These are phyloP conservation scores for Miscanthus lutarioriparius DNA, from an alignment of 176 grass and related monocot genomes.

Conservation along the genomic window DNA sequence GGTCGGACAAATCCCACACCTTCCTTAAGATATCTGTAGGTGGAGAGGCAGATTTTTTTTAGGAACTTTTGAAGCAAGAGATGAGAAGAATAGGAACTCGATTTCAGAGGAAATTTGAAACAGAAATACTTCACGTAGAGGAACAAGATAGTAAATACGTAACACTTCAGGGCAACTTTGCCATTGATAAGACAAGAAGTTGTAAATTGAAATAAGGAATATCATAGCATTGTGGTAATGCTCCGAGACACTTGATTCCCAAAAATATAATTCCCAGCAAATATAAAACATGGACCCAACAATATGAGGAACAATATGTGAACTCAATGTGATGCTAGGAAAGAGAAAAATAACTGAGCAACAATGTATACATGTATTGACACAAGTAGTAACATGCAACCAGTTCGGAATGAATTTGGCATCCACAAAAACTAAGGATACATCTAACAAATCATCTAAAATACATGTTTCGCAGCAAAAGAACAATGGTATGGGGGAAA, in stretches of 20 bases:
- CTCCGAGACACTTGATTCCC: conserved; percentile 9
- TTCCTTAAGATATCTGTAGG: conserved; percentile 86
- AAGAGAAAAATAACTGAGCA: not conserved
- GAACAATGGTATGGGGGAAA: not conserved
- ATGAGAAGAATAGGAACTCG: conserved; percentile 23
- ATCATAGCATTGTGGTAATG: conserved; percentile 12
- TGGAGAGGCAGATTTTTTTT: conserved; percentile 21
- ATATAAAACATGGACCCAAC: not conserved
- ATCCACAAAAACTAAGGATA: conserved; percentile 20
- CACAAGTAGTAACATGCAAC: not conserved
- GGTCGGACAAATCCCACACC: conserved; percentile 99
- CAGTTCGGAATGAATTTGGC: conserved; percentile 14
- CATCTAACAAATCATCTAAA: conserved; percentile 9
- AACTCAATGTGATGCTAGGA: conserved; percentile 26
- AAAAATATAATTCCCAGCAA: conserved; percentile 13
- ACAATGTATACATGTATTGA: conserved; percentile 5
- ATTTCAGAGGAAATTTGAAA: conserved; percentile 23
- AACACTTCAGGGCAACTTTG: not conserved
- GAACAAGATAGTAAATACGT: conserved; percentile 22
- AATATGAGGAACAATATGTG: conserved; percentile 20
- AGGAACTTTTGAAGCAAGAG: conserved; percentile 19
- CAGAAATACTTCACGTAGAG: not conserved
- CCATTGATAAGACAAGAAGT: conserved; percentile 10
- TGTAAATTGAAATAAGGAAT: conserved; percentile 17
- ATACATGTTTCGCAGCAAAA: not conserved